These are phyloP conservation scores for Coemansia sp. DNA, from an alignment of 192 early-diverging fungal species.

Conservation along the genomic window DNA sequence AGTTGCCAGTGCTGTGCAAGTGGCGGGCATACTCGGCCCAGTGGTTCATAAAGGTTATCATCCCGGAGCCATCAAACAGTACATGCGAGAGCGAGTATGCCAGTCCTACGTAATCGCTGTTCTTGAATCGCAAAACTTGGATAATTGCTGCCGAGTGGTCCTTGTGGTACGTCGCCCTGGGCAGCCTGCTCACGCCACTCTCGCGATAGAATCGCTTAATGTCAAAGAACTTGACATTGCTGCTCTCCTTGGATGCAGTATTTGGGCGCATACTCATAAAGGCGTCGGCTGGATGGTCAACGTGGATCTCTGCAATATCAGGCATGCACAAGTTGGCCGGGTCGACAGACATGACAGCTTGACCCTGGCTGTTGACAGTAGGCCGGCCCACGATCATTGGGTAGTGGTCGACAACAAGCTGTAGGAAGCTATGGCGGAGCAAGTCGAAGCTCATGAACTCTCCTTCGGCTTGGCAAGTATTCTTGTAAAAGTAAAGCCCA, in stretches of 20 bases:
- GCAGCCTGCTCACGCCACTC: conserved; percentile 27
- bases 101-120: conserved; percentile 39
- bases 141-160: conserved; percentile 33
- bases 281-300: conserved; percentile 31
- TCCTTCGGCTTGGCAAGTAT: background rate
- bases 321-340: conserved; percentile 42
- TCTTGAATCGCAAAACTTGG: conserved; percentile 34
- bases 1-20: conserved; percentile 11
- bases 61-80: conserved; percentile 38
- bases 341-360: conserved; percentile 31
- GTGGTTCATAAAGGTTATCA: conserved; percentile 29
- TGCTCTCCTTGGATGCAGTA: background rate
- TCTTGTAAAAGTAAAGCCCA: conserved; percentile 41
- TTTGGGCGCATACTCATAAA: conserved; percentile 26
- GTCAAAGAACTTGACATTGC: conserved; percentile 43
- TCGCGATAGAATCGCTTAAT: conserved; percentile 30
- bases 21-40: conserved; percentile 49
- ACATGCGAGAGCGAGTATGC: conserved; percentile 38
- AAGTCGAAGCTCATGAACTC: conserved; percentile 40
- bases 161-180: conserved; percentile 35
- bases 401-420: conserved; percentile 46
- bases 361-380: conserved; percentile 22
- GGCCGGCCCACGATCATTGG: conserved; percentile 43
- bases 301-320: conserved; percentile 29
- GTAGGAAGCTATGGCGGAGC: conserved; percentile 30